A percentile compares a stretch with the other conserved stretches of the same genome.
Evolutionary conservation across 208 protist genomes (phyloP).

Genomic region (Acanthamoeba lugdunensis): DNA sequence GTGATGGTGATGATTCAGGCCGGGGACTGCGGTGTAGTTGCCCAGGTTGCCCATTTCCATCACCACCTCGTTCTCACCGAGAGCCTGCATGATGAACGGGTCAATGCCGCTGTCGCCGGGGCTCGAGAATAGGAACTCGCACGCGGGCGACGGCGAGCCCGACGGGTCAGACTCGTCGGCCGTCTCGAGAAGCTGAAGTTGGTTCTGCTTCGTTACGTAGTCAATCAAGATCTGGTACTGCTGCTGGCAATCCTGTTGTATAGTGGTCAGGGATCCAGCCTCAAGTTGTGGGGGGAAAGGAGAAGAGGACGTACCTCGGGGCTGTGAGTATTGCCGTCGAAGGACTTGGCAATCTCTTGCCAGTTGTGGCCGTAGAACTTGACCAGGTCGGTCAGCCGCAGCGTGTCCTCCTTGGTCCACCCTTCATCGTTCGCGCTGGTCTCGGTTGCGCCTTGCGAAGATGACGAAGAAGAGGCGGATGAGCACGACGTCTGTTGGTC

Average conservation of each 20-base stretch:
- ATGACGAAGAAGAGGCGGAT: neutral
- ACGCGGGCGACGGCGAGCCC: neutral
- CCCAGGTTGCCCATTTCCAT: constrained; percentile 36
- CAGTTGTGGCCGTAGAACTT: constrained; percentile 52
- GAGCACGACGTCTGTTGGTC: neutral
- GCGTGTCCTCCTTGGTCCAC: constrained; percentile 63
- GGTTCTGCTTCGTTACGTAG: constrained; percentile 69
- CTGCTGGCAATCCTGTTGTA: constrained; percentile 40
- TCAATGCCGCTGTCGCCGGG: constrained; percentile 8
- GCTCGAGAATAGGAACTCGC: constrained; percentile 27
- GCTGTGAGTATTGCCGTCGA: neutral
- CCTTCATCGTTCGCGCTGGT: neutral
- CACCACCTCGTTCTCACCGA: neutral
- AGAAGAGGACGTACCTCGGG: constrained; percentile 15
- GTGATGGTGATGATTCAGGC: neutral
- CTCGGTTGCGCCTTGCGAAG: too few relatives aligned
- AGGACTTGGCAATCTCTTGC: constrained; percentile 56
- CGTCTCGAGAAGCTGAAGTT: constrained; percentile 50
- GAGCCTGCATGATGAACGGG: neutral
- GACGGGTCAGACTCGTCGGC: constrained; percentile 47
- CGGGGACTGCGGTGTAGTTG: neutral
- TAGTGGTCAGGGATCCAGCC: neutral
- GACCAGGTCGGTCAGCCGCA: constrained; percentile 55
- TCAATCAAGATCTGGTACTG: constrained; percentile 54
- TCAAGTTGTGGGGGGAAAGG: neutral